Percentiles rank a stretch among this genome's conserved stretches.
Conservation (phyloP, 495 filamentous ascomycete genomes). For the Hypoxylon crocopeplum region DNA sequence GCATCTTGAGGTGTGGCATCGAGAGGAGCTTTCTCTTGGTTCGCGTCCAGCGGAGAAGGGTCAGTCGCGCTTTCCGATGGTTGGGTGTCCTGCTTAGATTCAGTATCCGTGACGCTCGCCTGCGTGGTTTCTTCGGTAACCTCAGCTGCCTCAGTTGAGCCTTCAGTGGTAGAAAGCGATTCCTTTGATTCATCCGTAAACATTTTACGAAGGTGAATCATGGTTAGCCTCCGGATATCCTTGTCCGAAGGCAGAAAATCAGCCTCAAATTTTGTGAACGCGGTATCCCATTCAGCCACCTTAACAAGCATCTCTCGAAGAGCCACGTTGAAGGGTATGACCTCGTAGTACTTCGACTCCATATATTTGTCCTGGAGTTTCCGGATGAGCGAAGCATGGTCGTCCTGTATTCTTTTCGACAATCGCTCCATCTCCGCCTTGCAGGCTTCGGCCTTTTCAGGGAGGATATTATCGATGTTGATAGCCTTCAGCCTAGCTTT, state of each 20-base stretch:
- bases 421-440: slow-evolving; percentile 79
- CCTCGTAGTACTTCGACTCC: slow-evolving; percentile 92
- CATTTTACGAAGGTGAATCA: slow-evolving; percentile 91
- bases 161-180: slow-evolving; percentile 69
- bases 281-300: slow-evolving; percentile 89
- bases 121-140: slow-evolving; percentile 50
- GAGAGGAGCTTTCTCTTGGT: slow-evolving; percentile 24
- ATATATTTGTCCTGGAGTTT: slow-evolving; percentile 91
- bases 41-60: slow-evolving; percentile 19
- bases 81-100: slow-evolving; percentile 38
- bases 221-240: slow-evolving; percentile 90
- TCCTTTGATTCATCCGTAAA: slow-evolving; percentile 86
- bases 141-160: slow-evolving; percentile 47
- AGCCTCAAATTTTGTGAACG: slow-evolving; percentile 87
- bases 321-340: slow-evolving; percentile 88
- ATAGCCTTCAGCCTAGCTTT: slow-evolving; percentile 83
- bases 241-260: slow-evolving; percentile 97
- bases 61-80: slow-evolving; percentile 19
- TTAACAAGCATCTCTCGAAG: slow-evolving; percentile 90
- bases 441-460: slow-evolving; percentile 82
- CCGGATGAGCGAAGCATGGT: slow-evolving; percentile 72
- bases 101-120: slow-evolving; percentile 37
- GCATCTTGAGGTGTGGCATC: slow-evolving; percentile 30
- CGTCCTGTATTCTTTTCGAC: slow-evolving; percentile 76
- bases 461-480: slow-evolving; percentile 86